These are phyloP conservation scores for Diphasiastrum complanatum DNA, from an alignment of 83 land plant species.

Conservation along the genomic window DNA sequence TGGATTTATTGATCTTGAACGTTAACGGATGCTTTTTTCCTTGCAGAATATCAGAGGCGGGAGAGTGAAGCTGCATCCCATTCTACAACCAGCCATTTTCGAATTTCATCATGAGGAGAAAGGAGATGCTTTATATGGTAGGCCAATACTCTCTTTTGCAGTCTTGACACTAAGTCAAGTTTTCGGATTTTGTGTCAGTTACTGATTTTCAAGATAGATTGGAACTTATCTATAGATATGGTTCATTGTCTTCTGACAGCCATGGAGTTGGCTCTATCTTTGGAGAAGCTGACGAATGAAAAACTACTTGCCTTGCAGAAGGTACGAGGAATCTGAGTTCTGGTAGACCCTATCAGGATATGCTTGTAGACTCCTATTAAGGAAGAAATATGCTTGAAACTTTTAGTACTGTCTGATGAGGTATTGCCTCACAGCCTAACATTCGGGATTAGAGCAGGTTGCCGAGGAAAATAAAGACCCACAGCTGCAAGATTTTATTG, in stretches of 20 bases:
- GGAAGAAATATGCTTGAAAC: neutral
- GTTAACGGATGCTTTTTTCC: neutral
- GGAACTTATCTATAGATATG: neutral
- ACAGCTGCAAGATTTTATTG: slow-evolving; percentile 36
- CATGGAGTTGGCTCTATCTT: slow-evolving; percentile 30
- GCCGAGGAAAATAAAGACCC: slow-evolving; percentile 25
- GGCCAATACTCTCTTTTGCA: neutral
- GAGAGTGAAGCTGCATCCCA: slow-evolving; percentile 28
- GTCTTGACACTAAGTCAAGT: neutral
- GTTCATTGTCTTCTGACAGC: slow-evolving; percentile 14
- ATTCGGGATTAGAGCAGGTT: slow-evolving; percentile 15
- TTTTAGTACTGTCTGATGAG: neutral
- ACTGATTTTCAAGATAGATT: neutral
- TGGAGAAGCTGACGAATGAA: slow-evolving; percentile 32
- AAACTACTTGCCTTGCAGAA: slow-evolving; percentile 22
- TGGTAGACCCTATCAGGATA: too few relatives aligned
- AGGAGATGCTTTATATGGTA: slow-evolving; percentile 35
- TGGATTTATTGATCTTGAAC: neutral
- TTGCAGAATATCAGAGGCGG: slow-evolving; percentile 28
- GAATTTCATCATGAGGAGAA: slow-evolving; percentile 31
- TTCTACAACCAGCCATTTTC: slow-evolving; percentile 18
- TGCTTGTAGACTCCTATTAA: too few relatives aligned
- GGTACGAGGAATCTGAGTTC: neutral
- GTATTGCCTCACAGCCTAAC: neutral
- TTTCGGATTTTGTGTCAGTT: neutral